These are phyloP conservation scores for Uromyces viciae-fabae DNA, from an alignment of 1,284 basidiomycete species.

Conservation along the genomic window DNA sequence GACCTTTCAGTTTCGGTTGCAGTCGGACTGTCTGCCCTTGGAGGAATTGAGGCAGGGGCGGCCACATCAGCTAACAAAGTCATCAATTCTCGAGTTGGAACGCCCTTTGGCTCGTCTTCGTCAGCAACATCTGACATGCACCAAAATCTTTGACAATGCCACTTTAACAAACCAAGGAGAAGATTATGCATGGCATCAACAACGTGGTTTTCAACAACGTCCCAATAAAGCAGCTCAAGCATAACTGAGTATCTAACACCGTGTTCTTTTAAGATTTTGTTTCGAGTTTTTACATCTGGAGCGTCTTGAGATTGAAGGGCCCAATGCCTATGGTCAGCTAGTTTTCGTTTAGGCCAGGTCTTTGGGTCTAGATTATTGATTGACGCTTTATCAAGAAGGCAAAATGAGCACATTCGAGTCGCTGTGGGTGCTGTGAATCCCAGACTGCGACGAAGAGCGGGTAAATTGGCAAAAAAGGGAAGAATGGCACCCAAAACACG, in stretches of 20 bases:
- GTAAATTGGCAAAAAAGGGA: slow-evolving; percentile 28
- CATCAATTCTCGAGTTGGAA: too few species aligned
- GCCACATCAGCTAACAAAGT: too few species aligned
- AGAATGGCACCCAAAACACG: slow-evolving; percentile 10
- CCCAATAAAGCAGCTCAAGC: slow-evolving; percentile 19
- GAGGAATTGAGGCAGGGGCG: too few species aligned
- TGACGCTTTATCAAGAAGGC: background rate
- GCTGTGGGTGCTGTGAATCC: slow-evolving; percentile 34
- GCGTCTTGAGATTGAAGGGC: background rate
- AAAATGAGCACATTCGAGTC: slow-evolving; percentile 40
- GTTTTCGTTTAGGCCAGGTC: background rate
- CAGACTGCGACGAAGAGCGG: slow-evolving; percentile 41
- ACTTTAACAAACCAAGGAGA: slow-evolving; percentile 4
- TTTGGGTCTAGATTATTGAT: slow-evolving; percentile 14
- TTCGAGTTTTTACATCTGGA: background rate
- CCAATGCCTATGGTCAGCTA: background rate
- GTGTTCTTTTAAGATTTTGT: background rate
- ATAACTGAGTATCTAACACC: slow-evolving; percentile 21
- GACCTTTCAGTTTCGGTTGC: too few species aligned
- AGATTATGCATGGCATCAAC: slow-evolving; percentile 40
- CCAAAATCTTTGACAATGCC: background rate
- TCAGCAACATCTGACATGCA: background rate
- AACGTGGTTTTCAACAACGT: background rate
- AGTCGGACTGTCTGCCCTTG: too few species aligned
- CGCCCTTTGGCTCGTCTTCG: too few species aligned